Base-by-base conservation (phyloP, 2,329 filamentous ascomycete species). In the Sporothrix mexicana region DNA sequence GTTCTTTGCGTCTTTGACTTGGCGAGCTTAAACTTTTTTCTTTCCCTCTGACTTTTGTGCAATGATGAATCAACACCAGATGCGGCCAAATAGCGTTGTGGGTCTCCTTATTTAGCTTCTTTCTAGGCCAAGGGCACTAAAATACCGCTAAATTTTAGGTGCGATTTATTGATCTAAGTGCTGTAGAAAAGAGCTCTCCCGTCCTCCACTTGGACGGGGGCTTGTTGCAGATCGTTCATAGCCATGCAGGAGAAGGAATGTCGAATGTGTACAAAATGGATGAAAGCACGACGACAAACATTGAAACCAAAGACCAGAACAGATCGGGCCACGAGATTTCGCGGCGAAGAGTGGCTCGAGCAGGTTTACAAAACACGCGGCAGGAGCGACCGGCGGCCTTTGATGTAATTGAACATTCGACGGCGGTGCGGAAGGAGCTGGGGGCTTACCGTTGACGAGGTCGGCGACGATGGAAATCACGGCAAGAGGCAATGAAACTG, bases 151-250 rank as follows among this genome's bases (percentile, higher is more conserved):
- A 36, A 36, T 36, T 36, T 36, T 36, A 36, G 30, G 30, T 36
- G 57, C 36, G 9, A 20, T 30, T 30, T 64, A n/a, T 8, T 45
- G 59, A 41, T 7, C n/a, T n/a, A 36, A 55, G 51, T 23, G 9
- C 9, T 12, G 5, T 8, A 17, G 55, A 25, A 45, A 45, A 62
- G 59, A 47, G 17, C 41, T n/a, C n/a, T 25, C 36, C 30, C 41
- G 12, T 23, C 41, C 61, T 47, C 61, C 41, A 47, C 64, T 66
- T 49, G 23, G n/a, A 67, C 45, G 64, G 64, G 45, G 64, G 64
- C 64, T 51, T 51, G 64, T 67, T 51, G 64, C 25, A 67, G 43
- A 67, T 51, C 45, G 64, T 36, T 47, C 41, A 43, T 20, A 41
- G n/a, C 41, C 55, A 13, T 59, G 55, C 55, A 59, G 55, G 25